Evolutionary conservation across 306 rosid species (phyloP).

Genomic region (Casuarina equisetifolia): DNA sequence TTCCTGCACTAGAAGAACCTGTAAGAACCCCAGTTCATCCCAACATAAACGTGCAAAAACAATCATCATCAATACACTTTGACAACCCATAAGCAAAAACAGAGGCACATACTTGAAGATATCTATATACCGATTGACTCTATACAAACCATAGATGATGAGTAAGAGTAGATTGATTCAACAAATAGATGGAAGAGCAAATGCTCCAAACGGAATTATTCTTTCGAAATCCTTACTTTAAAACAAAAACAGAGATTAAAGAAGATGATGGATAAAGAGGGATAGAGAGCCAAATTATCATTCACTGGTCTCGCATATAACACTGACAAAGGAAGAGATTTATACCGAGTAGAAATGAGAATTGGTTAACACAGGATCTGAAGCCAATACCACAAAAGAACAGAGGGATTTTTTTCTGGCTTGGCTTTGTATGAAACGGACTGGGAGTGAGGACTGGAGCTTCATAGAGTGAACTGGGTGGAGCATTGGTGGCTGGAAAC

Average conservation of each 20-base stretch:
- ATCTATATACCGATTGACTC: background rate
- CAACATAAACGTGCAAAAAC: background rate
- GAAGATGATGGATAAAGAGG: background rate
- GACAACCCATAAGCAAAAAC: background rate
- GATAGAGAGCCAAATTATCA: background rate
- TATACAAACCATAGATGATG: background rate
- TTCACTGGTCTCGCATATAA: background rate
- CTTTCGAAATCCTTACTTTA: background rate
- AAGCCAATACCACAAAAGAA: background rate
- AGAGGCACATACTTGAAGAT: background rate
- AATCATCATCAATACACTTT: background rate
- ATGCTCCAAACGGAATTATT: background rate
- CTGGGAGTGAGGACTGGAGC: background rate
- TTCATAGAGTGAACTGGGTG: background rate
- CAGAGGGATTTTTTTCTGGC: background rate
- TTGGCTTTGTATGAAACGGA: slow-evolving; percentile 1
- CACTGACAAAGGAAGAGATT: background rate
- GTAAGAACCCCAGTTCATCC: background rate
- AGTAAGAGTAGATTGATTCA: background rate
- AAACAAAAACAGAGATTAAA: background rate
- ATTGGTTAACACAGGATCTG: background rate
- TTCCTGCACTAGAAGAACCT: background rate
- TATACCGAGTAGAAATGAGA: slow-evolving; percentile 1
- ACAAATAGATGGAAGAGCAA: background rate
- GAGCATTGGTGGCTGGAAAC: background rate